Percentiles rank a stretch among this genome's conserved stretches.
Conservation (phyloP, 2,329 filamentous ascomycete genomes). For the Phialemoniopsis sp. region DNA sequence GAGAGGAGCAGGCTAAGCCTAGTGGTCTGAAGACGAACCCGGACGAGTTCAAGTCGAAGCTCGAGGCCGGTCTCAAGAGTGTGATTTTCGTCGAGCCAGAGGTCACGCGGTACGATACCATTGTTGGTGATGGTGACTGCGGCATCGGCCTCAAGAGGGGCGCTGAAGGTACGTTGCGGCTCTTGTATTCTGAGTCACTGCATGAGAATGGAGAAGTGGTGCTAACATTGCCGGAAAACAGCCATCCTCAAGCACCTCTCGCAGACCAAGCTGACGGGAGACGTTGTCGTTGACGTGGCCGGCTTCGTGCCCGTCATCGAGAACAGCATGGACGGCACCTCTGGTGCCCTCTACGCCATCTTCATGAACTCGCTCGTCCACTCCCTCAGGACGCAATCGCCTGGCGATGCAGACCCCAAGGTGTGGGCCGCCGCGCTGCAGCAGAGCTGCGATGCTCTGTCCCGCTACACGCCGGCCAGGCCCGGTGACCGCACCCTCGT, state of each 20-base stretch:
- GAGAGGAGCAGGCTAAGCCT: conserved; percentile 26
- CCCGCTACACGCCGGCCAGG: conserved; percentile 82
- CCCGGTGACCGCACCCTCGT: conserved; percentile 87
- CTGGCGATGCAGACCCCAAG: conserved; percentile 31
- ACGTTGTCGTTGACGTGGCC: conserved; percentile 48
- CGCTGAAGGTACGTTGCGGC: conserved; percentile 58
- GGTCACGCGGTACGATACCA: conserved; percentile 70
- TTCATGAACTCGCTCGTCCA: conserved; percentile 83
- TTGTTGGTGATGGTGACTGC: conserved; percentile 88
- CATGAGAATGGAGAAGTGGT: background rate
- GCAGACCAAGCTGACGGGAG: conserved; percentile 39
- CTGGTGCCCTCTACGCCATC: conserved; percentile 66
- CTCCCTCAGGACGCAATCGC: conserved; percentile 41
- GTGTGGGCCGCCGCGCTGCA: conserved; percentile 63
- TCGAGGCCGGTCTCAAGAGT: conserved; percentile 54
- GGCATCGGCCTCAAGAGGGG: conserved; percentile 82
- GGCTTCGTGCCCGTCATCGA: conserved; percentile 51
- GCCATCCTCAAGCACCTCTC: conserved; percentile 48
- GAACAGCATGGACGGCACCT: conserved; percentile 57
- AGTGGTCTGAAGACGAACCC: conserved; percentile 52
- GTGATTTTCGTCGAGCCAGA: conserved; percentile 67
- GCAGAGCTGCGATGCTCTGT: conserved; percentile 66
- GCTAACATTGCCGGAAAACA: conserved; percentile 14
- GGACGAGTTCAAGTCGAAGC: conserved; percentile 39
- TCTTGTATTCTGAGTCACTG: background rate